Base-by-base conservation (phyloP, 2,329 filamentous ascomycete species). In the Thelonectria olida region DNA sequence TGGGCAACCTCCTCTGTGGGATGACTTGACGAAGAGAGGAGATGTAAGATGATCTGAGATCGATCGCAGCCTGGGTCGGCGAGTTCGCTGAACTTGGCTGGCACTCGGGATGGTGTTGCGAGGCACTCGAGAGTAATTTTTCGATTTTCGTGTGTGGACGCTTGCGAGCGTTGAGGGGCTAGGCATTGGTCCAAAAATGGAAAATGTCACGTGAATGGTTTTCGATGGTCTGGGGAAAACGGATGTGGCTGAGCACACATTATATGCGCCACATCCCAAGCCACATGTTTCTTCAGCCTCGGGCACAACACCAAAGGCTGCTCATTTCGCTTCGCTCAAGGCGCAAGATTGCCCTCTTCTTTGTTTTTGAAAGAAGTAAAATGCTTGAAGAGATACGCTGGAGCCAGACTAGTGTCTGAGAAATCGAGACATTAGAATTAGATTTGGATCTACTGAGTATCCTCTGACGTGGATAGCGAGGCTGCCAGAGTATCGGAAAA, bases 1-100 rank as follows among this genome's bases (percentile, higher is more conserved):
- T 84, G 82, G 82, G 82, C 81, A 80, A 82, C 75, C 79, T 83
- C 80, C 78, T 82, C 81, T 80, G 70, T 71, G 74, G 68, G 72
- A 75, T 76, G 65, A 72, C 73, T 76, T 72, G 75, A 69, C 72
- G 74, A 62, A 69, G 65, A 72, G 71, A 75, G 75, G 73, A 77
- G 76, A 78, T 73, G 75, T 74, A 67, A 66, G 71, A 70, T 63
- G 74, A 75, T 70, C 72, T 72, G 68, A 68, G 64, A 70, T 76
- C 77, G 75, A 76, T 78, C 76, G 71, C 75, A 74, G 75, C 75
- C 75, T 75, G 61, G 50, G 54, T 64, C 68, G 71, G 73, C 72
- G 73, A 72, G 72, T 71, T 65, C 71, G 67, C 74, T 72, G 68
- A 69, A 75, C 72, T 77, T 75, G 75, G 74, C 74, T 75, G 75